A percentile compares a stretch with the other conserved stretches of the same genome.
Conservation (phyloP, 2,329 filamentous ascomycete genomes). For the Reticulascus tulasneorum region DNA sequence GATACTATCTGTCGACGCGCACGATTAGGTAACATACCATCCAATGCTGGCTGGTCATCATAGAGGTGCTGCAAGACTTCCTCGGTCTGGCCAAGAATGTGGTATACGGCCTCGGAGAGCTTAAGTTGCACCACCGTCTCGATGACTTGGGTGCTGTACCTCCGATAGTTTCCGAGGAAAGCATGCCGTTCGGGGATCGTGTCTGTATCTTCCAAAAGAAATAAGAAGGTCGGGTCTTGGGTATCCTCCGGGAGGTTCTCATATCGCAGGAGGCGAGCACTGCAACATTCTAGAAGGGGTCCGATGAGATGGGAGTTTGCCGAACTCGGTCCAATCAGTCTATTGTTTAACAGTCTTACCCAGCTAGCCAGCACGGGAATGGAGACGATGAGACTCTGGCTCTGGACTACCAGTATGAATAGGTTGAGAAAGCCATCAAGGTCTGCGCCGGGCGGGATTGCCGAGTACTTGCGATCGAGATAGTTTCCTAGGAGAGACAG, state of each 20-base stretch:
- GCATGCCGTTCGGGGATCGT: conserved; percentile 90
- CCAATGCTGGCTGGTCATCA: conserved; percentile 62
- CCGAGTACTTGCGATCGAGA: conserved; percentile 70
- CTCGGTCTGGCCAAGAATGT: conserved; percentile 80
- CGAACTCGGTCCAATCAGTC: conserved; percentile 61
- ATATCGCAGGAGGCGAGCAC: conserved; percentile 78
- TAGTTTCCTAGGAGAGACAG: conserved; percentile 81
- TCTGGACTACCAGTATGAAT: conserved; percentile 73
- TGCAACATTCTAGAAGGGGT: conserved; percentile 77
- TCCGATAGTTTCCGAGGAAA: conserved; percentile 90
- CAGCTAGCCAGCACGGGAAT: conserved; percentile 89
- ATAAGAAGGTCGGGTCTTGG: conserved; percentile 72
- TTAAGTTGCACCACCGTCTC: conserved; percentile 80
- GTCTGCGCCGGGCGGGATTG: conserved; percentile 60
- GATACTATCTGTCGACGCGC: neutral
- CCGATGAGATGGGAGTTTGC: conserved; percentile 64
- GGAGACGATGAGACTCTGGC: conserved; percentile 85
- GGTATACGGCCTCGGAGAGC: conserved; percentile 77
- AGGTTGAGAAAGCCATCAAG: conserved; percentile 74
- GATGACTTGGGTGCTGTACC: conserved; percentile 84
- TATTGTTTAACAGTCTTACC: conserved; percentile 75
- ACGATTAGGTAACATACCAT: conserved; percentile 42
- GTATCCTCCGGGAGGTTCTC: conserved; percentile 81
- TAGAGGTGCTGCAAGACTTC: conserved; percentile 72
- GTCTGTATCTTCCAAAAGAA: conserved; percentile 90